Evolutionary conservation across 805 yeast species (phyloP).

Genomic region (Nakazawaea anatomiae): DNA sequence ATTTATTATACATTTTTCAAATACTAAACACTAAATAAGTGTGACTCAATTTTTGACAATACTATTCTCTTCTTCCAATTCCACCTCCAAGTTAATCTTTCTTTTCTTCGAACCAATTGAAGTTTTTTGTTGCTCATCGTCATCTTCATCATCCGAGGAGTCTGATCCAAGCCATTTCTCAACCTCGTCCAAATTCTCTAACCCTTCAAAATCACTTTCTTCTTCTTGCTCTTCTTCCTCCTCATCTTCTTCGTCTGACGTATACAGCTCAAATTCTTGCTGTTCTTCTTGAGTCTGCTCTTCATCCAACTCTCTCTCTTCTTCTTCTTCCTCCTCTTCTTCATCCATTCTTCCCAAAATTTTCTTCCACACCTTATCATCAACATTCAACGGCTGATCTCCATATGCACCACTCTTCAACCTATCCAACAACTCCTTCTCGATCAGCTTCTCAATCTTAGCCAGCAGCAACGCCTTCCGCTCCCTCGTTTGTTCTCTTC

Average conservation of each 20-base stretch:
- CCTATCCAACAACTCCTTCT: slow-evolving; percentile 89
- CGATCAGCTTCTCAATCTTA: slow-evolving; percentile 92
- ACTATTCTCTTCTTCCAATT: slow-evolving; percentile 1
- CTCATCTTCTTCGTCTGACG: slow-evolving; percentile 33
- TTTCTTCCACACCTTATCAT: slow-evolving; percentile 92
- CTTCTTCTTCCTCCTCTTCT: slow-evolving; percentile 49
- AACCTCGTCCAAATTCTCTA: slow-evolving; percentile 42
- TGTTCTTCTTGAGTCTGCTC: slow-evolving; percentile 29
- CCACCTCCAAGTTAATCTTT: slow-evolving; percentile 9
- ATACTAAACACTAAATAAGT: too few species aligned
- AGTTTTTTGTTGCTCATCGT: not conserved
- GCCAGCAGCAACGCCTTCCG: slow-evolving; percentile 97
- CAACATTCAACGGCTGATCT: slow-evolving; percentile 95
- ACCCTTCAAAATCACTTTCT: slow-evolving; percentile 40
- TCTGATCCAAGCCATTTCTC: slow-evolving; percentile 30
- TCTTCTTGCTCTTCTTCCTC: slow-evolving; percentile 40
- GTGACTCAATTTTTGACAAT: not conserved
- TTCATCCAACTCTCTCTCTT: slow-evolving; percentile 36
- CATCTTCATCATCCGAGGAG: slow-evolving; percentile 20
- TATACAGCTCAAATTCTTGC: slow-evolving; percentile 29
- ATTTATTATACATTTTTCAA: too few species aligned
- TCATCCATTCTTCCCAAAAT: slow-evolving; percentile 67
- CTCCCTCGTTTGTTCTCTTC: slow-evolving; percentile 92
- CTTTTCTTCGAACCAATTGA: slow-evolving; percentile 13
- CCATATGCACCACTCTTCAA: slow-evolving; percentile 98